A percentile compares a stretch with the other conserved stretches of the same genome.
Evolutionary conservation across 768 basidiomycete species (phyloP).

Genomic region (Trametes cinnabarina): DNA sequence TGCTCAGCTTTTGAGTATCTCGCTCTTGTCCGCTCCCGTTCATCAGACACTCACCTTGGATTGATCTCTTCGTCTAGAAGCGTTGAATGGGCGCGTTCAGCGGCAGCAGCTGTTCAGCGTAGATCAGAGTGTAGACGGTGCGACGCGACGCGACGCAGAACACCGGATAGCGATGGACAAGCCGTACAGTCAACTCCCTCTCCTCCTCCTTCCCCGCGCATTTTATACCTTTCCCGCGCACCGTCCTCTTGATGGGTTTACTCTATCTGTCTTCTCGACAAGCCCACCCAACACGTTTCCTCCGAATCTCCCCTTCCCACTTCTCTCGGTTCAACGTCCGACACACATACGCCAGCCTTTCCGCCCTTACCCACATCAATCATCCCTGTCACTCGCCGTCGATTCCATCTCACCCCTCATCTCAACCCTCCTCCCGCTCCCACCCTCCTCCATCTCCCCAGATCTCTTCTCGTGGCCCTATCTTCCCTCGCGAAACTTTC

Average conservation of each 20-base stretch:
- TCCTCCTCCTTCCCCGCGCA: not conserved
- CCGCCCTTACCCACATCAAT: constrained; percentile 21
- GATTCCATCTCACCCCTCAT: constrained; percentile 27
- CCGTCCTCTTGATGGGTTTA: constrained; percentile 13
- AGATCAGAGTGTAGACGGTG: not conserved
- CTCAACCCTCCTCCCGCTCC: constrained; percentile 9
- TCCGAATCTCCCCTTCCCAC: not conserved
- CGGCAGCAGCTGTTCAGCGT: no score
- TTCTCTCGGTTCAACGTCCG: constrained; percentile 22
- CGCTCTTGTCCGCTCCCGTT: not conserved
- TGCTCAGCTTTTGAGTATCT: not conserved
- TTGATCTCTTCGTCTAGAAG: no score
- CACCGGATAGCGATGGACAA: not conserved
- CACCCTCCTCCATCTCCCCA: constrained; percentile 16
- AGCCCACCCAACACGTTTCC: constrained; percentile 8
- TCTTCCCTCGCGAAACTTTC: constrained; percentile 9
- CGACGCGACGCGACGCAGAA: not conserved
- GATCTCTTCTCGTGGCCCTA: constrained; percentile 16
- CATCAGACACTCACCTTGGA: constrained; percentile 13
- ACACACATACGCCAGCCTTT: constrained; percentile 3
- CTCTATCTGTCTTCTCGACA: constrained; percentile 15
- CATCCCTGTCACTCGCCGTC: constrained; percentile 23
- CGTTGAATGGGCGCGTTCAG: no score
- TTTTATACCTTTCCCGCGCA: constrained; percentile 11
- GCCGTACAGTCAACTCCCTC: not conserved